A percentile compares a stretch with the other conserved stretches of the same genome.
Evolutionary conservation across 2,329 filamentous ascomycete species (phyloP).

Genomic region (Clonostachys chloroleuca): DNA sequence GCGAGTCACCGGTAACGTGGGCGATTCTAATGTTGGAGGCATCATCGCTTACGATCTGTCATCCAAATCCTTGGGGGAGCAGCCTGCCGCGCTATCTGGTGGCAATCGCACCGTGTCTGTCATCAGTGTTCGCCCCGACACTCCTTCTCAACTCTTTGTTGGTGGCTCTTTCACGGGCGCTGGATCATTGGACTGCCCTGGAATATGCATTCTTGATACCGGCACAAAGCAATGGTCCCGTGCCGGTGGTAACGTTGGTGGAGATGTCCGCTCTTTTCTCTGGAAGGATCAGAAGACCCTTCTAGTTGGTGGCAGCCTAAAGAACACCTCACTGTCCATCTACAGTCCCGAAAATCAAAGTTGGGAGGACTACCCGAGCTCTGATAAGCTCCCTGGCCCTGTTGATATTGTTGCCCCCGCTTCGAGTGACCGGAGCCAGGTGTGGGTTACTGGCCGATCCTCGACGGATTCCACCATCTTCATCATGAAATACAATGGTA

Average conservation of each 20-base stretch:
- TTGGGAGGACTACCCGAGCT: slow-evolving; percentile 63
- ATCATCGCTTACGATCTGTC: slow-evolving; percentile 76
- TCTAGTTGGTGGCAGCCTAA: slow-evolving; percentile 73
- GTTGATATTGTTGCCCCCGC: slow-evolving; percentile 73
- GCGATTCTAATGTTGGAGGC: slow-evolving; percentile 60
- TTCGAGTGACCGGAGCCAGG: slow-evolving; percentile 63
- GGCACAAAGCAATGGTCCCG: slow-evolving; percentile 72
- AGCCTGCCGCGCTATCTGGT: slow-evolving; percentile 74
- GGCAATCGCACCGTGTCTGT: slow-evolving; percentile 68
- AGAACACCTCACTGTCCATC: slow-evolving; percentile 58
- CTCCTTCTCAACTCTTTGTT: slow-evolving; percentile 69
- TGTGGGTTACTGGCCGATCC: slow-evolving; percentile 78
- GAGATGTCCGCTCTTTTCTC: slow-evolving; percentile 65
- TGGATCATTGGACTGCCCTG: slow-evolving; percentile 76
- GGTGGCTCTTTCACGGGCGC: slow-evolving; percentile 81
- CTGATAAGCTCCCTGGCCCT: slow-evolving; percentile 69
- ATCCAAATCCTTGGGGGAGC: slow-evolving; percentile 55
- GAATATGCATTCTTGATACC: slow-evolving; percentile 76
- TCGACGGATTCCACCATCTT: slow-evolving; percentile 62
- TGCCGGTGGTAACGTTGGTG: slow-evolving; percentile 67
- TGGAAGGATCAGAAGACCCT: slow-evolving; percentile 73
- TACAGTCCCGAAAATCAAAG: slow-evolving; percentile 65
- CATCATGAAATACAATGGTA: slow-evolving; percentile 77
- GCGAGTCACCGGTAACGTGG: slow-evolving; percentile 66
- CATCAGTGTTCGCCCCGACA: slow-evolving; percentile 68